Conservation (phyloP, 2,329 filamentous ascomycete species). For the Cordyceps cateniannulata region DNA sequence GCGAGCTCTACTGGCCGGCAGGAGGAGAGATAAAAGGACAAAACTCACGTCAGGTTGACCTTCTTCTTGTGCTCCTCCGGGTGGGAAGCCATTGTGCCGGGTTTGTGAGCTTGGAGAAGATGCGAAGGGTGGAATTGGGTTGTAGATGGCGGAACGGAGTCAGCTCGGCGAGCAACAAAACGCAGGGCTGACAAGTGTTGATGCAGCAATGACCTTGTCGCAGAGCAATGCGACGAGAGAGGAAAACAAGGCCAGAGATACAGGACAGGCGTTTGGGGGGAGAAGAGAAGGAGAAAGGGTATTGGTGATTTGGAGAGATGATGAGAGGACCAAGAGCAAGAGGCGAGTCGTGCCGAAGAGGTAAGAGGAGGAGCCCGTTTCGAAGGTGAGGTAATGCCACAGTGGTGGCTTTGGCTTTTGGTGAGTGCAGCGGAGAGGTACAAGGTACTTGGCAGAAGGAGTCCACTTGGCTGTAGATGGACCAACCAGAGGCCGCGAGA, state of each 20-base stretch:
- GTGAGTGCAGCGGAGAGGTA: neutral
- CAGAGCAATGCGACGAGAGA: neutral
- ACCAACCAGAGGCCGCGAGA: constrained; percentile 29
- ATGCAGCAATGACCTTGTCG: neutral
- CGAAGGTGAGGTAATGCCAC: constrained; percentile 14
- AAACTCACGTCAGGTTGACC: constrained; percentile 70
- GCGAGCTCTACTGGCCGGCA: neutral
- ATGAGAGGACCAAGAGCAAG: constrained; percentile 15
- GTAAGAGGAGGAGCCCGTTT: constrained; percentile 11
- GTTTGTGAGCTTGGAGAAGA: constrained; percentile 14
- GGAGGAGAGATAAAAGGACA: constrained; percentile 13
- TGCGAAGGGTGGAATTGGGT: constrained; percentile 20
- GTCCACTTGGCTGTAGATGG: constrained; percentile 10
- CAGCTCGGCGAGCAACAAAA: constrained; percentile 6
- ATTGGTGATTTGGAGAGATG: neutral
- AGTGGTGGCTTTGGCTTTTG: constrained; percentile 9
- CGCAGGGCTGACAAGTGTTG: constrained; percentile 1
- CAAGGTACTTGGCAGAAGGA: constrained; percentile 8
- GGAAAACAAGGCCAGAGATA: neutral
- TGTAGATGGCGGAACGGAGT: constrained; percentile 19
- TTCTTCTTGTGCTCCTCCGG: constrained; percentile 69
- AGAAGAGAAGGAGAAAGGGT: neutral
- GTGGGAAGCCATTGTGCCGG: constrained; percentile 62
- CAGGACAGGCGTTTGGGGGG: neutral
- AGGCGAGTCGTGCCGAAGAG: constrained; percentile 10